Base-by-base conservation (phyloP, 2,329 filamentous ascomycete genomes). In the Xylariaceae sp. region DNA sequence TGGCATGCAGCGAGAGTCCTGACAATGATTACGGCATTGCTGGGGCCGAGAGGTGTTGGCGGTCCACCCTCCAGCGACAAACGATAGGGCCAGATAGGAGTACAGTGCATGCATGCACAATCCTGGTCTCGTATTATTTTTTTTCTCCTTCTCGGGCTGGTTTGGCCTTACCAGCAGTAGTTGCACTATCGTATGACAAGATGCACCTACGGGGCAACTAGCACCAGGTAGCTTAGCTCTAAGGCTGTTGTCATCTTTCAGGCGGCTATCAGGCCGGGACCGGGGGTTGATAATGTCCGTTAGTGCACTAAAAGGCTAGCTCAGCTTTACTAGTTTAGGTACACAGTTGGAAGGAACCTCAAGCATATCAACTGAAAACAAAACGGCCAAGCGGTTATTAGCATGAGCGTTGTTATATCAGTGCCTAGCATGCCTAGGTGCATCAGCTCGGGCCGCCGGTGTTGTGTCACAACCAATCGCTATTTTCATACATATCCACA, bases 51-150 rank as follows among this genome's bases (percentile, higher is more conserved):
- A n/a, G n/a, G n/a, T n/a, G n/a, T n/a, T n/a, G n/a, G n/a, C n/a
- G n/a, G n/a, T n/a, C n/a, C n/a, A n/a, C n/a, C n/a, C n/a, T n/a
- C n/a, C n/a, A n/a, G n/a, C n/a, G n/a, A n/a, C n/a, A n/a, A n/a
- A n/a, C n/a, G n/a, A n/a, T n/a, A n/a, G n/a, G n/a, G n/a, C n/a
- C n/a, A n/a, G n/a, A n/a, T n/a, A n/a, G n/a, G n/a, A n/a, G n/a
- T n/a, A n/a, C n/a, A n/a, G 32, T 39, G 37, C 37, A 39, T 42
- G 46, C 46, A 50, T 42, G 32, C 41, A 41, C 36, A 29, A n/a
- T 41, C 41, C 35, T 21, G 32, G 24, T 24, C 53, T 56, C 53
- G 53, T 56, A 56, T 56, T 56, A 37, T 5, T 21, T 35, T 26
- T 29, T 24, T 29, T 40, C 30, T 23, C 24, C 11, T 21, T 24